Base-by-base conservation (phyloP, 2,329 filamentous ascomycete species). In the Nannizzia gypsea region DNA sequence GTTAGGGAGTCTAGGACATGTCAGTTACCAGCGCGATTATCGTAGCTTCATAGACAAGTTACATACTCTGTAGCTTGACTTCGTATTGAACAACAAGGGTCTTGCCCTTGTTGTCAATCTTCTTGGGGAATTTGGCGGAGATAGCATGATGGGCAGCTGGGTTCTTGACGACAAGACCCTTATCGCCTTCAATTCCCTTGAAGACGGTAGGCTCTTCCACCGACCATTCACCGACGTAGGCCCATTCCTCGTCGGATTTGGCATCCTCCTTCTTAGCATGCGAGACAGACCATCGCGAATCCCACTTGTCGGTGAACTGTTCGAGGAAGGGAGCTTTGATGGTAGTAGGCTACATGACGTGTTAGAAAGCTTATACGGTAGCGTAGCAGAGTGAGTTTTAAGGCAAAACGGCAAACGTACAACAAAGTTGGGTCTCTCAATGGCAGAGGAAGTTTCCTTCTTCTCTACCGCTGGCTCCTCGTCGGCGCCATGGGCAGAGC, bases 121-220 rank as follows among this genome's bases (percentile, higher is more conserved):
- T 87, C 82, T 95, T 90, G 74, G 88, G 85, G 81, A 99, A 97
- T 78, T 97, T 97, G 79, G 93, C 90, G 56, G 93, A 99, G 76
- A 99, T 99, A 80, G 93, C 93, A 78, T 99, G 93, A 80, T 99
- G 93, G 69, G 93, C 93, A 67, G 93, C 93, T 66, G 89, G 83
- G 80, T 97, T 95, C 87, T 99, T 99, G 77, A 97, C 84, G 64
- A 99, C 92, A 68, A 99, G 85, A 76, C 92, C 93, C 81, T 95
- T 95, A 78, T 97, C 92, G 65, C 89, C 90, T 70, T 90, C 86
- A 68, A 96, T 93, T 69, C 90, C 93, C 81, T 93, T 95, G 76
- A 88, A 87, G 70, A 93, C 84, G 63, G 79, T 78, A 59, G 93
- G 93, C 83, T 97, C 93, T 80, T 99, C 93, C 63, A 96, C 93